Conservation (phyloP, 2,329 filamentous ascomycete genomes). For the Emmonsia crescens region DNA sequence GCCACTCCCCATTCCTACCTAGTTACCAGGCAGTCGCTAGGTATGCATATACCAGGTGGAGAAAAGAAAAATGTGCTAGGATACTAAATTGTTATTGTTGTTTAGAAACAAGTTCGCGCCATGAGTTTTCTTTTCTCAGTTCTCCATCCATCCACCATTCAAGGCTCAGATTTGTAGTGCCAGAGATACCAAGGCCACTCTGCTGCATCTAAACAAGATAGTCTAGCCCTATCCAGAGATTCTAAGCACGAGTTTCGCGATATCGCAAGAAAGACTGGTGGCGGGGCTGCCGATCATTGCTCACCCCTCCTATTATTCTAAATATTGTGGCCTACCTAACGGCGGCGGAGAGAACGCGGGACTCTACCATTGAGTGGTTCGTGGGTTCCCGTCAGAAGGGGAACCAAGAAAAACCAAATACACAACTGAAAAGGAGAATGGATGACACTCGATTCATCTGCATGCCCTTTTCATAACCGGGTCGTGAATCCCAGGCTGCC, state of each 20-base stretch:
- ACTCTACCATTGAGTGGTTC: not conserved
- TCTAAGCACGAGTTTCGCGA: not conserved
- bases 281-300: not conserved
- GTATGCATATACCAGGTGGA: not conserved
- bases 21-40: not conserved
- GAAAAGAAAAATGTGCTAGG: not conserved
- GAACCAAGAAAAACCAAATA: not conserved
- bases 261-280: no score
- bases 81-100: not conserved
- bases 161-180: not conserved
- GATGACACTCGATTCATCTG: not conserved
- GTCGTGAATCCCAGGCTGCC: no score
- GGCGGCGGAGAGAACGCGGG: not conserved
- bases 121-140: not conserved
- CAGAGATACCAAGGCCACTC: not conserved
- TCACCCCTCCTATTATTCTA: not conserved
- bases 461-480: no score
- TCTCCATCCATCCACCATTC: not conserved
- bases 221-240: not conserved
- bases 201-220: not conserved
- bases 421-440: not conserved
- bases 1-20: not conserved
- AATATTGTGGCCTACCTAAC: not conserved
- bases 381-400: not conserved
- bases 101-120: not conserved